Evolutionary conservation across 192 early-diverging fungal species (phyloP).

Genomic region (Backusella sp.): DNA sequence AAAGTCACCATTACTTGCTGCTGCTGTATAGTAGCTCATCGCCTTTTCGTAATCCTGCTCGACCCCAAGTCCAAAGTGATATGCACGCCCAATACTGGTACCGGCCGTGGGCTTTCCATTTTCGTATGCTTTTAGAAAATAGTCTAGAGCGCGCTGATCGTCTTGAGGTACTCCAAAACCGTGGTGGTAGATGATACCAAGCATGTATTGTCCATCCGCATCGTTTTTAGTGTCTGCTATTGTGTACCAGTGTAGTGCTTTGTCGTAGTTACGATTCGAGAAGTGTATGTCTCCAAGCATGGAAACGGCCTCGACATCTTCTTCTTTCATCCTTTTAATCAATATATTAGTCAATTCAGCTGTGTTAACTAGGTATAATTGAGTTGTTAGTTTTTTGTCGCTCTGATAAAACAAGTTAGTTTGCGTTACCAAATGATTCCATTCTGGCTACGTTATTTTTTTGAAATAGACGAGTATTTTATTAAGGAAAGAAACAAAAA

Average conservation of each 20-base stretch:
- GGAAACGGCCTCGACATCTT: background rate
- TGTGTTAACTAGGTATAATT: background rate
- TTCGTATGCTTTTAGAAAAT: background rate
- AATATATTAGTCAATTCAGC: background rate
- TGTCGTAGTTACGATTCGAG: background rate
- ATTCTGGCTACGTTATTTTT: too few relatives aligned
- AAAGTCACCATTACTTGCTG: background rate
- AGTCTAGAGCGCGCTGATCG: background rate
- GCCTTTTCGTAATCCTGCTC: background rate
- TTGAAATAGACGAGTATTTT: too few relatives aligned
- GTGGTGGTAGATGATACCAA: background rate
- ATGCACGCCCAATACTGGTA: background rate
- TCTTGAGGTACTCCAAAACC: background rate
- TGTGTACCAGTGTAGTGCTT: background rate
- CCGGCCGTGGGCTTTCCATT: background rate
- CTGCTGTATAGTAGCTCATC: background rate
- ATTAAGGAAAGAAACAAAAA: too few relatives aligned
- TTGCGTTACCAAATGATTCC: background rate
- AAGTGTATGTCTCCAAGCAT: background rate
- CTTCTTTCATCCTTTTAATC: background rate
- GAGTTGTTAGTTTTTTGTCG: too few relatives aligned
- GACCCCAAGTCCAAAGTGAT: background rate
- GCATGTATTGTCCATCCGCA: background rate
- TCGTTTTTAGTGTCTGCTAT: background rate
- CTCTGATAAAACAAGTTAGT: background rate